A percentile compares a stretch with the other conserved stretches of the same genome.
Evolutionary conservation across 139 green algal species (phyloP).

Genomic region (Volvox reticuliferus): DNA sequence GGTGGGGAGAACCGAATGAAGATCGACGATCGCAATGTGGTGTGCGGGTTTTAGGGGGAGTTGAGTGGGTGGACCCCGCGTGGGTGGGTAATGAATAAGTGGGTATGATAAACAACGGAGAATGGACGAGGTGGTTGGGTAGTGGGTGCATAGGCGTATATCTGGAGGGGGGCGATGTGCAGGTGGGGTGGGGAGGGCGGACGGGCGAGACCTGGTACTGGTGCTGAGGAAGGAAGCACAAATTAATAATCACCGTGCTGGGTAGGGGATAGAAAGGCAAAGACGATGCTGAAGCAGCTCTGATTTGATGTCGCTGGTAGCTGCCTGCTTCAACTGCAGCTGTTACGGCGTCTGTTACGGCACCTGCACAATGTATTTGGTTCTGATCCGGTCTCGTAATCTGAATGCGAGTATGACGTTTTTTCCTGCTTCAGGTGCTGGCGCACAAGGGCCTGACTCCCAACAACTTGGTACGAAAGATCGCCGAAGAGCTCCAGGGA

Average conservation of each 20-base stretch:
- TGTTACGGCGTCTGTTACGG: neutral
- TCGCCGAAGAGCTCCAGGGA: constrained; percentile 1
- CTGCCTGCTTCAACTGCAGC: neutral
- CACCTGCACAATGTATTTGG: neutral
- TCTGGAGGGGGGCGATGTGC: too few relatives aligned
- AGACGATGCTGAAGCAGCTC: neutral
- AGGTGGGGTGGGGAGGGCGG: too few relatives aligned
- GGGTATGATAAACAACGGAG: too few relatives aligned
- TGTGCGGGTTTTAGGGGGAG: neutral
- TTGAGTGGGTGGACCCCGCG: neutral
- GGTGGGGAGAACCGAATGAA: neutral
- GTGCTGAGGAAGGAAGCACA: too few relatives aligned
- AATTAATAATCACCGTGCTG: neutral
- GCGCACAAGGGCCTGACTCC: constrained; percentile 46
- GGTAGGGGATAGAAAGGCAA: neutral
- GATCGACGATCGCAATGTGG: neutral
- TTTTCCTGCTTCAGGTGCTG: neutral
- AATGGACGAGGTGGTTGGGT: too few relatives aligned
- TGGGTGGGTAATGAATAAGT: neutral
- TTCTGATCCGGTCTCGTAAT: neutral
- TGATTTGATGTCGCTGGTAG: neutral
- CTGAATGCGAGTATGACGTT: neutral
- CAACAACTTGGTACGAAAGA: constrained; percentile 47
- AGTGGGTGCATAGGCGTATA: too few relatives aligned
- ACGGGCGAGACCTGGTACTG: too few relatives aligned